Base-by-base conservation (phyloP, 2,329 filamentous ascomycete species). In the Pochonia chlamydosporia region DNA sequence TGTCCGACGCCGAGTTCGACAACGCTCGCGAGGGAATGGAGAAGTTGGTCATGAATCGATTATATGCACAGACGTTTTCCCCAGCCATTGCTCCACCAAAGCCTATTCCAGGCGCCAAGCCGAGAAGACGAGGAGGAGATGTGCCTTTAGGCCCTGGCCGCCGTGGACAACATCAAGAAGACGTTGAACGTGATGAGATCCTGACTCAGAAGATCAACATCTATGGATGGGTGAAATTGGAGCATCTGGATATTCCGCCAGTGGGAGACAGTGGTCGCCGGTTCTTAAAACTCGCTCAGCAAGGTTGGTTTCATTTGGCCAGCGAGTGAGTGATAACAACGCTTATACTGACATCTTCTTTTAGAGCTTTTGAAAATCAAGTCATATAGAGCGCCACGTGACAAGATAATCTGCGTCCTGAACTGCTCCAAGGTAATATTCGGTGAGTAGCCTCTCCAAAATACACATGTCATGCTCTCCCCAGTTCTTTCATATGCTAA, bases 341-440 rank as follows among this genome's bases (percentile, higher is more conserved):
- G 7, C 3, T 13, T 7, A 9, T n/a, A 14, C 51, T 59, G 46
- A 59, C 48, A 47, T n/a, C 45, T 16, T 52, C 60, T 26, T n/a
- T 16, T 61, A 89, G 93, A 99, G 67, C 74, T 99, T 13, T 71
- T 95, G 31, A 99, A 99, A 66, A 96, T 99, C 61, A 95, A 92
- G 61, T 93, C 88, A 8, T 99, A 99, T 63, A 82, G 95, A 56
- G 93, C 93, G n/a, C 93, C 93, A 4, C 76, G 93, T 57, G 93
- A 99, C 72, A 99, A 99, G 68, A 93, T 99, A 47, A 97, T 99
- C 43, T 99, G 93, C 65, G 89, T 97, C 40, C 72, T 99, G 47
- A 99, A 99, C 68, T 96, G 91, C 70, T 99, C 93, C 79, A 99
- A 99, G 69, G 95, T 99, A 53, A 97, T 99, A 53, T 97, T 99